Conservation (phyloP, 2,329 filamentous ascomycete species). For the Dendryphion nanum region DNA sequence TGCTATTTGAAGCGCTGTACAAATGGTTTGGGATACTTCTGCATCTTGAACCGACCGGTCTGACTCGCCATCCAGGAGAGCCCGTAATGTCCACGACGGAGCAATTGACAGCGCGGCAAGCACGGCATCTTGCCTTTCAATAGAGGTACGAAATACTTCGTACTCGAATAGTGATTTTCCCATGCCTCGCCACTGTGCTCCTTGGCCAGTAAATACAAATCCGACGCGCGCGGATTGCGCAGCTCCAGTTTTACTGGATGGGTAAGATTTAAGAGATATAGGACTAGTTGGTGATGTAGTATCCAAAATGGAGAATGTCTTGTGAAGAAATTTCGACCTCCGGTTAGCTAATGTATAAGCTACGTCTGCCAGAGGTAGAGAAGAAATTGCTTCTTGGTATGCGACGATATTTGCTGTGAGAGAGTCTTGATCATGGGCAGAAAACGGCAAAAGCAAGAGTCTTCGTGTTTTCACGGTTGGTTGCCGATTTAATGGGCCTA, state of each 20-base stretch:
- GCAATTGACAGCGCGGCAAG: slow-evolving; percentile 6
- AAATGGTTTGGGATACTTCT: slow-evolving; percentile 16
- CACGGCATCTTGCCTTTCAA: slow-evolving; percentile 6
- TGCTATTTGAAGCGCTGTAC: slow-evolving; percentile 23
- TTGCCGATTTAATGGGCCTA: too few species aligned
- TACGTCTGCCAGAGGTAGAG: slow-evolving; percentile 9
- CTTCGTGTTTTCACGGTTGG: too few species aligned
- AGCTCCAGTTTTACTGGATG: background rate
- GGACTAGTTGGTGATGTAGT: background rate
- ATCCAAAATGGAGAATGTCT: slow-evolving; percentile 8
- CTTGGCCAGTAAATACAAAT: slow-evolving; percentile 1
- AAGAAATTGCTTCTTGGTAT: background rate
- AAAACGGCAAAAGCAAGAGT: slow-evolving; percentile 13
- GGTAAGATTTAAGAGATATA: background rate
- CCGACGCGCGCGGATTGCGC: background rate
- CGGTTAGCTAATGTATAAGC: slow-evolving; percentile 13
- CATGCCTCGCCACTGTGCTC: background rate
- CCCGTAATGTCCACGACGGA: slow-evolving; percentile 10
- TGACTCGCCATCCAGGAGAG: slow-evolving; percentile 8
- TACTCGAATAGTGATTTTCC: slow-evolving; percentile 8
- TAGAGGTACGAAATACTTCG: slow-evolving; percentile 5
- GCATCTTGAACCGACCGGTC: slow-evolving; percentile 9
- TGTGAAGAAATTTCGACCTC: slow-evolving; percentile 6
- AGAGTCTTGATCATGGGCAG: slow-evolving; percentile 12
- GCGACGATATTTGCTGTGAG: slow-evolving; percentile 6